Conservation (phyloP, 148 eudicot genomes). For the Polygonum aviculare region DNA sequence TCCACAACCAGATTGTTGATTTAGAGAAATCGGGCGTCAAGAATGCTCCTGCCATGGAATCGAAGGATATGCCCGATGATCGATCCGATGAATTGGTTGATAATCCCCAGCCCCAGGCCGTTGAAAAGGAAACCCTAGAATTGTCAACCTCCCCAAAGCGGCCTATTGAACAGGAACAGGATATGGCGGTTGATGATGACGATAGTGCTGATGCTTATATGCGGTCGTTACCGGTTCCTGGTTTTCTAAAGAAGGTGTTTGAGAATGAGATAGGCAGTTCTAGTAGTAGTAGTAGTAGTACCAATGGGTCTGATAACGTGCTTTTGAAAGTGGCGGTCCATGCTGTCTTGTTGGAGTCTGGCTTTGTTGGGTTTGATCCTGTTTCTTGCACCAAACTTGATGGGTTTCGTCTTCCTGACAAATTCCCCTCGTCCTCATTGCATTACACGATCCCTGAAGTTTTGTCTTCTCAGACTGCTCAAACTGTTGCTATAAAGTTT, state of each 20-base stretch:
- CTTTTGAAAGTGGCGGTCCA: slow-evolving; percentile 69
- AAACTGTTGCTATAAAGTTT: slow-evolving; percentile 52
- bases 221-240: slow-evolving; percentile 60
- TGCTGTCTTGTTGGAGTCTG: slow-evolving; percentile 75
- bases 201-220: slow-evolving; percentile 15
- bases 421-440: slow-evolving; percentile 52
- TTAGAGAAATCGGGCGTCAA: not conserved
- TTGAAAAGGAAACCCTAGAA: slow-evolving; percentile 10
- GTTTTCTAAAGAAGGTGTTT: slow-evolving; percentile 71
- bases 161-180: slow-evolving; percentile 7
- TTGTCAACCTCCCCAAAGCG: not conserved
- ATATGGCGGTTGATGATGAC: slow-evolving; percentile 52
- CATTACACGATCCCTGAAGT: slow-evolving; percentile 62
- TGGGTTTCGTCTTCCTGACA: slow-evolving; percentile 44
- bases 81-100: slow-evolving; percentile 5
- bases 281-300: slow-evolving; percentile 16
- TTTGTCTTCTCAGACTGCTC: slow-evolving; percentile 21
- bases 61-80: slow-evolving; percentile 9
- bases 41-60: slow-evolving; percentile 14
- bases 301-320: slow-evolving; percentile 45
- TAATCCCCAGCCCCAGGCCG: slow-evolving; percentile 8
- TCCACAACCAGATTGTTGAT: not conserved
- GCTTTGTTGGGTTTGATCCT: slow-evolving; percentile 56
- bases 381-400: slow-evolving; percentile 27
- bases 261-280: slow-evolving; percentile 59